Percentiles rank a stretch among this genome's conserved stretches.
Evolutionary conservation across 768 basidiomycete genomes (phyloP).

Genomic region (Ramaria rubella): DNA sequence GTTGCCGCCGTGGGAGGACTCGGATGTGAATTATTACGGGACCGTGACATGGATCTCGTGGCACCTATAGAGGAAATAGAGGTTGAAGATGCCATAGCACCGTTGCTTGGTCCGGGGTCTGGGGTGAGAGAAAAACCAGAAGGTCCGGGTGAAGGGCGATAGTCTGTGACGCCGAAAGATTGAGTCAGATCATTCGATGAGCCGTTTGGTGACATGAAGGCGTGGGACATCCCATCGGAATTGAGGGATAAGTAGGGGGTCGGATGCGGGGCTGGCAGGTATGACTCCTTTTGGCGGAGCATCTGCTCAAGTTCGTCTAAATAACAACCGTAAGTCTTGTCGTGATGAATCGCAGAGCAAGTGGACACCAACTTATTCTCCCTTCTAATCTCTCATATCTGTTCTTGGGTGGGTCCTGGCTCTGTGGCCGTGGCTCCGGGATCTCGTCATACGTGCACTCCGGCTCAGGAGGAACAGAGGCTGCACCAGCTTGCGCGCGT

Average conservation of each 20-base stretch:
- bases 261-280: neutral
- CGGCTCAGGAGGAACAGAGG: constrained; percentile 45
- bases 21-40: constrained; percentile 1
- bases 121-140: constrained; percentile 2
- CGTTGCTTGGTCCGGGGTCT: neutral
- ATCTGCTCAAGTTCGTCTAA: constrained; percentile 65
- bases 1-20: neutral
- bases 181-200: neutral
- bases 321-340: no score
- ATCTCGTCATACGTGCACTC: constrained; percentile 73
- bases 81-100: neutral
- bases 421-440: constrained; percentile 35
- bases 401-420: constrained; percentile 49
- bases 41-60: neutral
- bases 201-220: neutral
- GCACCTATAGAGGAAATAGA: neutral
- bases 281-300: constrained; percentile 49
- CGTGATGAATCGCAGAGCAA: constrained; percentile 1
- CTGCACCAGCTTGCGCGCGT: constrained; percentile 52
- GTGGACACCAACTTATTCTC: constrained; percentile 45
- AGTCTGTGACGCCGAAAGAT: neutral
- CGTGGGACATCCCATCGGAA: neutral
- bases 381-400: constrained; percentile 59
- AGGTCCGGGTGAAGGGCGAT: neutral
- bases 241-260: neutral